A percentile compares a stretch with the other conserved stretches of the same genome.
Conservation (phyloP, 257 asterid species). For the Coffea eugenioides region DNA sequence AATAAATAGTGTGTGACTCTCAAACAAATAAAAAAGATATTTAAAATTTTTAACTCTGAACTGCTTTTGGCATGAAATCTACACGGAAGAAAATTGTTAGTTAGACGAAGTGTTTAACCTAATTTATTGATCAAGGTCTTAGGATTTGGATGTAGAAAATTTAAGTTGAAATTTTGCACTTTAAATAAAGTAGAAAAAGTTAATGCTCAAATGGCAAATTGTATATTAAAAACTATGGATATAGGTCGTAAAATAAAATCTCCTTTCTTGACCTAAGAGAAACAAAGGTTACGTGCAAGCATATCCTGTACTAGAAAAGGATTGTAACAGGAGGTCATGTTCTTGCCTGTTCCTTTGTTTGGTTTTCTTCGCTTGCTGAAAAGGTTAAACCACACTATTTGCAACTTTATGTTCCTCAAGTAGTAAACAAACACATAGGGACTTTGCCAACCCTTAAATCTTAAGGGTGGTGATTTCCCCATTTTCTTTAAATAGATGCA, state of each 20-base stretch:
- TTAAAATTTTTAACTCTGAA: not conserved
- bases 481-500: not conserved
- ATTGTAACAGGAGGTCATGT: not conserved
- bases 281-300: not conserved
- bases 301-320: not conserved
- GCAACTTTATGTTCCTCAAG: not conserved
- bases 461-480: not conserved
- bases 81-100: not conserved
- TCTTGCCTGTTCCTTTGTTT: not conserved
- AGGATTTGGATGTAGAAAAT: not conserved
- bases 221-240: no score
- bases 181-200: no score
- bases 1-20: not conserved
- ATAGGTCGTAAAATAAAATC: not conserved
- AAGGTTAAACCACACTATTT: not conserved
- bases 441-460: not conserved
- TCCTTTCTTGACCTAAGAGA: not conserved
- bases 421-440: constrained; percentile 1
- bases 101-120: not conserved
- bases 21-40: not conserved
- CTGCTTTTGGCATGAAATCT: not conserved
- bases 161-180: not conserved
- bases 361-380: not conserved
- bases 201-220: no score
- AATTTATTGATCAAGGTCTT: not conserved